Evolutionary conservation across 2,329 filamentous ascomycete genomes (phyloP).

Genomic region (Kalmusia sp.): DNA sequence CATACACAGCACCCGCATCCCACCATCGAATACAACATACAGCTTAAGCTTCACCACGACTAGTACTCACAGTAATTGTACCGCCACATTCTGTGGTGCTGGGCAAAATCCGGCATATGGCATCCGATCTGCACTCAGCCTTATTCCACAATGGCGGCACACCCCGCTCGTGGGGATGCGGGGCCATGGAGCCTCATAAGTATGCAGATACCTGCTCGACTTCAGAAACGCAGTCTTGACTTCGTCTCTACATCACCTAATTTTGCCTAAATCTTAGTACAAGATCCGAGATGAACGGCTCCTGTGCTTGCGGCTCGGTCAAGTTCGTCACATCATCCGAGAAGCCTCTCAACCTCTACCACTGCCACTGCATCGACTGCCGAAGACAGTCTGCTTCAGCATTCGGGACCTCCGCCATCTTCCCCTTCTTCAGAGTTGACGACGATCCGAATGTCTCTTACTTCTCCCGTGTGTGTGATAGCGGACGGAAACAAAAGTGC

Average conservation of each 20-base stretch:
- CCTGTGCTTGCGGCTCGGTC: slow-evolving; percentile 70
- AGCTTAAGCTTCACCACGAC: too few relatives aligned
- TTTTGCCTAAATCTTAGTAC: not conserved
- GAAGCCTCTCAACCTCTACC: slow-evolving; percentile 69
- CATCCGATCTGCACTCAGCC: not conserved
- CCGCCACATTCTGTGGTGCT: not conserved
- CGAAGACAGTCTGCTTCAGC: slow-evolving; percentile 70
- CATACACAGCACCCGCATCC: too few relatives aligned
- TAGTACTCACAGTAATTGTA: too few relatives aligned
- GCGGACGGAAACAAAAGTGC: slow-evolving; percentile 30
- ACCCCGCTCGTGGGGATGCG: slow-evolving; percentile 16
- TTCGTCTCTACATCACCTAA: not conserved
- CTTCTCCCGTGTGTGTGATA: slow-evolving; percentile 29
- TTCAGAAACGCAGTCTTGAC: not conserved
- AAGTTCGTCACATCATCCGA: slow-evolving; percentile 67
- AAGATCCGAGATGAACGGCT: slow-evolving; percentile 28
- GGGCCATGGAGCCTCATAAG: slow-evolving; percentile 7
- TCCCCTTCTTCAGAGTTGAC: slow-evolving; percentile 69
- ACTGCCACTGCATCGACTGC: slow-evolving; percentile 75
- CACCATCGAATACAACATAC: too few relatives aligned
- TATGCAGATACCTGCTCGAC: not conserved
- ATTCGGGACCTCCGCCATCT: slow-evolving; percentile 74
- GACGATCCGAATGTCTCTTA: slow-evolving; percentile 34
- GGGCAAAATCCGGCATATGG: not conserved
- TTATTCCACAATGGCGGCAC: not conserved